These are phyloP conservation scores for Pulveroboletus sp. DNA, from an alignment of 768 basidiomycete genomes.

Conservation along the genomic window DNA sequence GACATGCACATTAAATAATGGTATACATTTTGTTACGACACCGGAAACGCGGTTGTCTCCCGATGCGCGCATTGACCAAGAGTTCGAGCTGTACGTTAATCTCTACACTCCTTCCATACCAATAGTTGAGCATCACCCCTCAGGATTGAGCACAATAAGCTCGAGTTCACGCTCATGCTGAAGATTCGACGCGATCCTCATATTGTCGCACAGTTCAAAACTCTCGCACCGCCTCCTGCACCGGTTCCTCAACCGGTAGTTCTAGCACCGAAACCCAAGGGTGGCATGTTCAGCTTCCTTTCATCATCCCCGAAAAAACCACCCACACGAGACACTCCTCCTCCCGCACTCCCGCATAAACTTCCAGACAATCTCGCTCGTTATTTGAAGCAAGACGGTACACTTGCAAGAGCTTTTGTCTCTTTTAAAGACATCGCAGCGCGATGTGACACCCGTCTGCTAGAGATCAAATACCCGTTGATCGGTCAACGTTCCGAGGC, in stretches of 20 bases:
- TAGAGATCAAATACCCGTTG: slow-evolving; percentile 78
- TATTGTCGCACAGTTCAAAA: slow-evolving; percentile 72
- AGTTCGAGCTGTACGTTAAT: slow-evolving; percentile 77
- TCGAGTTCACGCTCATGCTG: slow-evolving; percentile 89
- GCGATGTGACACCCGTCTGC: slow-evolving; percentile 78
- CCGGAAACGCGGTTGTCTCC: slow-evolving; percentile 61
- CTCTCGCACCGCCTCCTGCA: slow-evolving; percentile 47
- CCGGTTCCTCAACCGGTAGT: slow-evolving; percentile 38
- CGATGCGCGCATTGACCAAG: slow-evolving; percentile 72
- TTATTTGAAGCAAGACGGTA: slow-evolving; percentile 81
- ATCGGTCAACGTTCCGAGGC: slow-evolving; percentile 68
- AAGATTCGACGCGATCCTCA: slow-evolving; percentile 86
- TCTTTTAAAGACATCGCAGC: slow-evolving; percentile 82
- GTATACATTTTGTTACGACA: slow-evolving; percentile 92
- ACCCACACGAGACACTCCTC: slow-evolving; percentile 39
- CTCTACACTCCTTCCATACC: neutral
- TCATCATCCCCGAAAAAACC: slow-evolving; percentile 71
- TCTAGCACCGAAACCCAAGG: slow-evolving; percentile 51
- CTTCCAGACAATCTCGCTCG: slow-evolving; percentile 74
- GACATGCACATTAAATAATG: slow-evolving; percentile 90
- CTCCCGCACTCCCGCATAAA: slow-evolving; percentile 35
- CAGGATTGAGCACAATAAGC: slow-evolving; percentile 89
- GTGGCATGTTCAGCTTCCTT: slow-evolving; percentile 73
- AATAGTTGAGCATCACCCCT: neutral
- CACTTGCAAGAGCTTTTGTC: slow-evolving; percentile 81